Base-by-base conservation (phyloP, 2,329 filamentous ascomycete genomes). In the Neospermospora avenae region DNA sequence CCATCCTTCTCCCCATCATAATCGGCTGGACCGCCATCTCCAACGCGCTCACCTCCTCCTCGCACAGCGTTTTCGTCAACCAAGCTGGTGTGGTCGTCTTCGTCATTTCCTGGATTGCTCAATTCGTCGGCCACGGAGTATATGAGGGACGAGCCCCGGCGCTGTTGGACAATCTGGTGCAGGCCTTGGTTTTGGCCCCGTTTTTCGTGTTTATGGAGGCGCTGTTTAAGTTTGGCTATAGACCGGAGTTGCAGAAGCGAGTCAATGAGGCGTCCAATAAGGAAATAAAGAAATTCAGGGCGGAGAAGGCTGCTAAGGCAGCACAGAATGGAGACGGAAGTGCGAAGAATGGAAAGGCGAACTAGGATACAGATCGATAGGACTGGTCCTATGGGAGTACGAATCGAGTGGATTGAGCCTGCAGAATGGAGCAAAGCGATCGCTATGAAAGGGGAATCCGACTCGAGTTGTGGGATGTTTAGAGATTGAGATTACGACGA, bases 191-290 rank as follows among this genome's bases (percentile, higher is more conserved):
- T 71, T 81, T 98, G 24, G 95, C 95, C 0, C 95, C 95, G 8
- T 88, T 99, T 71, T 99, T 98, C 69, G 93, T 98, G 60, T 99
- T 95, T 90, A 88, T 99, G 69, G 93, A 98, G 78, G 77, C 96
- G 24, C 81, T 99, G 25, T 99, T 99, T 79, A 86, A 82, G 70
- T 84, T 96, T 54, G 95, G 95, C 52, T 99, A 98, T 76, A 85
- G 95, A 61, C 90, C 88, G 1, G 92, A 96, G 74, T 80, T 99
- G 67, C 91, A 93, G 77, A 82, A 83, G 62, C 85, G 93, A 54
- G 84, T 98, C 46, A 85, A 93, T 63, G 86, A 87, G 73, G 85
- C 83, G 39, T 90, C 97, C 3, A 77, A 86, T 71, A 79, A 84
- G 67, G 91, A 96, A 73, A 82, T 97, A 65, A 81, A 84, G 67